A percentile compares a stretch with the other conserved stretches of the same genome.
Evolutionary conservation across 108 stramenopile genomes (phyloP).

Genomic region (Nannochloropsis oceanica): DNA sequence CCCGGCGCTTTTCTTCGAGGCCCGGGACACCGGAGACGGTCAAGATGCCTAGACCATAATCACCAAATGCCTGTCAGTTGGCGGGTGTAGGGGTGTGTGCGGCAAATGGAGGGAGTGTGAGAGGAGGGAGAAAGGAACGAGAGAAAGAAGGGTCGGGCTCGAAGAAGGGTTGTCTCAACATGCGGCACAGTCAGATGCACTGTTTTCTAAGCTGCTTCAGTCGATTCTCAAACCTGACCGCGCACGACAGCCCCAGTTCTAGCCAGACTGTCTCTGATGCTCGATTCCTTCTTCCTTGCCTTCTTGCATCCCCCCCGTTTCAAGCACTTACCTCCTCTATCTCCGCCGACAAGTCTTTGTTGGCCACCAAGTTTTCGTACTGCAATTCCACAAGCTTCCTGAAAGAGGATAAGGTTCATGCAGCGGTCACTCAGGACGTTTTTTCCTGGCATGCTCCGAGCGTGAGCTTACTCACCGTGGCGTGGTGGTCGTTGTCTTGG

Average conservation of each 20-base stretch:
- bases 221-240: too few relatives aligned
- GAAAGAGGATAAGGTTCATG: too few relatives aligned
- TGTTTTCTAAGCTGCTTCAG: too few relatives aligned
- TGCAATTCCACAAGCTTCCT: neutral
- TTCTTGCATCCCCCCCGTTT: neutral
- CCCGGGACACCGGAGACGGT: slow-evolving; percentile 11
- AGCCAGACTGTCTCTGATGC: neutral
- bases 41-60: slow-evolving; percentile 4
- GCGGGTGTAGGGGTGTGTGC: too few relatives aligned
- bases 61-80: slow-evolving; percentile 3
- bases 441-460: too few relatives aligned
- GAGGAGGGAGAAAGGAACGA: neutral
- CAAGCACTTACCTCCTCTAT: neutral
- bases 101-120: neutral
- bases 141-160: too few relatives aligned
- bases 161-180: too few relatives aligned
- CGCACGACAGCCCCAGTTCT: too few relatives aligned
- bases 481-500: too few relatives aligned
- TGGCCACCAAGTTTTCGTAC: neutral
- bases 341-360: neutral
- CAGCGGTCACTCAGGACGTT: too few relatives aligned
- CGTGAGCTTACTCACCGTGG: too few relatives aligned
- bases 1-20: neutral
- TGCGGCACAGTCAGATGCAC: too few relatives aligned
- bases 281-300: neutral